Base-by-base conservation (phyloP, 768 basidiomycete species). In the Podaxis sp. region DNA sequence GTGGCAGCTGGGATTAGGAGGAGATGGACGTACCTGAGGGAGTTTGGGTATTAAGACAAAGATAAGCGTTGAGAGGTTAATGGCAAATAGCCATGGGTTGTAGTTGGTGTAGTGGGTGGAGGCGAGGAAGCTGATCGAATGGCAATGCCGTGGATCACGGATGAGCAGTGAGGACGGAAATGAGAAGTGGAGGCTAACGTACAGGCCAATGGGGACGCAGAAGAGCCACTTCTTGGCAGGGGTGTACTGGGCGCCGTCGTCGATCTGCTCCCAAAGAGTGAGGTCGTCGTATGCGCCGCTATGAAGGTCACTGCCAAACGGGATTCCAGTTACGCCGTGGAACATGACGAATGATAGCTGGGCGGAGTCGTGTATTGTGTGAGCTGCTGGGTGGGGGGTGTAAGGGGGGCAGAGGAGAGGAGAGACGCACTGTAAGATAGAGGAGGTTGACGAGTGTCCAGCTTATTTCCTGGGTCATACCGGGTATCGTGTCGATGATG, bases 201-300 rank as follows among this genome's bases (percentile, higher is more conserved):
- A 98, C 97, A 99, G 80, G 40, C 83, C 82, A 66, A 98, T 89
- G 0, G 97, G 97, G 7, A 95, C 88, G 57, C 85, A 86, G 63
- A 97, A 83, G 29, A 99, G 80, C 94, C 95, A 98, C 73, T 99
- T 99, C 80, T 94, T 97, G 4, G 97, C 89, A 0, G 97, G 97
- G 4, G 97, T 99, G 75, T 98, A 97, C 70, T 98, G 97, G 0
- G 96, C 97, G 41, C 97, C 97, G 55, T 93, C 91, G 74, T 99
- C 97, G 55, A 99, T 99, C 81, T 99, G 97, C 72, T 99, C 97
- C 97, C 97, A 99, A 33, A 99, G 79, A 0, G 97, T 98, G 53
- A 98, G 83, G 69, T 98, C 94, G 73, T 98, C 97, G 76, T 96
- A 99, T 12, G 94, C 97, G 24, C 97, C 97, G 11, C 89, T 90